A percentile compares a stretch with the other conserved stretches of the same genome.
These are phyloP conservation scores for Fusarium stilboides DNA, from an alignment of 2,329 filamentous ascomycete species.

Conservation along the genomic window DNA sequence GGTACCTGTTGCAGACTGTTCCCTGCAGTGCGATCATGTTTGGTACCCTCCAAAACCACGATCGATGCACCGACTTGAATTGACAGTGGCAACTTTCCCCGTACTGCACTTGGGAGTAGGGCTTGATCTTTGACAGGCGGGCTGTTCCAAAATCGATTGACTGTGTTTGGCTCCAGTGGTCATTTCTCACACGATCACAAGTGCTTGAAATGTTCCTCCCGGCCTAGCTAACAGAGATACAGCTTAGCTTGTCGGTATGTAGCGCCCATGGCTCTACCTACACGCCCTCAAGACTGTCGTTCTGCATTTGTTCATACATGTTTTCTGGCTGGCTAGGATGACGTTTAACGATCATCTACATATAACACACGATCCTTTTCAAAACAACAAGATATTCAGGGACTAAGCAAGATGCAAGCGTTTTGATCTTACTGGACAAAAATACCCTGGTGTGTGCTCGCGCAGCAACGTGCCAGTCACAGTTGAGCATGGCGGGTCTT, in stretches of 20 bases:
- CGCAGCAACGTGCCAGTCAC: conserved; percentile 44
- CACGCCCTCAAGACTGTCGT: conserved; percentile 7
- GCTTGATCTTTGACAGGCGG: conserved; percentile 33
- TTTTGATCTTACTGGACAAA: conserved; percentile 27
- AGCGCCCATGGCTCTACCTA: background rate
- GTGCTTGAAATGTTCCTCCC: conserved; percentile 27
- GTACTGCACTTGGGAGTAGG: conserved; percentile 25
- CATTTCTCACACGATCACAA: conserved; percentile 35
- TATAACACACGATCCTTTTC: background rate
- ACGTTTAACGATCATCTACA: conserved; percentile 11
- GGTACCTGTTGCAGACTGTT: conserved; percentile 21
- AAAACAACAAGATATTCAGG: conserved; percentile 11
- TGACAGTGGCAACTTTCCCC: conserved; percentile 30
- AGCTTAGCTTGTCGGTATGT: conserved; percentile 10
- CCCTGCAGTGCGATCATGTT: conserved; percentile 36
- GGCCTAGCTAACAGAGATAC: conserved; percentile 23
- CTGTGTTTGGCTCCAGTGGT: conserved; percentile 35
- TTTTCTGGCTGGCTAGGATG: conserved; percentile 1
- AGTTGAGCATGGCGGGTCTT: conserved; percentile 44
- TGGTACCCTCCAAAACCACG: conserved; percentile 29
- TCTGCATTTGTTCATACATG: conserved; percentile 2
- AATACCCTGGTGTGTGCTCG: conserved; percentile 35
- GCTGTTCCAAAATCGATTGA: conserved; percentile 38
- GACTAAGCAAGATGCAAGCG: conserved; percentile 14
- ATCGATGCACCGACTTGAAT: conserved; percentile 30